These are phyloP conservation scores for Aureobasidium musti DNA, from an alignment of 2,329 filamentous ascomycete species.

Conservation along the genomic window DNA sequence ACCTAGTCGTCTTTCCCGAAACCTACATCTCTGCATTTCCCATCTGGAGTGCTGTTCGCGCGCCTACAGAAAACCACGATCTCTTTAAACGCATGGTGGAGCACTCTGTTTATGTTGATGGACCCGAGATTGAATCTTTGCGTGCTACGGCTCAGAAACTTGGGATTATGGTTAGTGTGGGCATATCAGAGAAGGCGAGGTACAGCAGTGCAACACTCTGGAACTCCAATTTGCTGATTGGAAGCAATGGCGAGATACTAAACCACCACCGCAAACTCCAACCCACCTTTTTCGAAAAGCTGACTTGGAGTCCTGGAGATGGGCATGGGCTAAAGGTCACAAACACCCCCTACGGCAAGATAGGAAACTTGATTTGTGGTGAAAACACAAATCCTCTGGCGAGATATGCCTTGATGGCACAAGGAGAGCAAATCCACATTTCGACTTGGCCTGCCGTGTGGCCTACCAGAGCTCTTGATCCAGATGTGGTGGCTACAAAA, in stretches of 20 bases:
- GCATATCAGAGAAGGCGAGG: slow-evolving; percentile 53
- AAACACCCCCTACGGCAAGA: slow-evolving; percentile 50
- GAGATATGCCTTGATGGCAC: slow-evolving; percentile 55
- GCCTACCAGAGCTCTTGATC: slow-evolving; percentile 47
- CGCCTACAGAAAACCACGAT: slow-evolving; percentile 55
- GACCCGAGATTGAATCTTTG: slow-evolving; percentile 50
- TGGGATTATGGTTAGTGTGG: slow-evolving; percentile 51
- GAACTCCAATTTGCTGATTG: slow-evolving; percentile 56
- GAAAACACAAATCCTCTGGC: slow-evolving; percentile 62
- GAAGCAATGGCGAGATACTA: slow-evolving; percentile 48
- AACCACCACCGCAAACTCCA: slow-evolving; percentile 58
- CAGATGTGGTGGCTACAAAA: not conserved
- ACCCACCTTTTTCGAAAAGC: slow-evolving; percentile 60
- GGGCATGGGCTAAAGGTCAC: slow-evolving; percentile 53
- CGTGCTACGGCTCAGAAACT: slow-evolving; percentile 45
- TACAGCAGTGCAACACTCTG: slow-evolving; percentile 53
- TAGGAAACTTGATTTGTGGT: slow-evolving; percentile 57
- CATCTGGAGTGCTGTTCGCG: slow-evolving; percentile 51
- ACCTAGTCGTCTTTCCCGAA: slow-evolving; percentile 58
- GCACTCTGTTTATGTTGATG: slow-evolving; percentile 51
- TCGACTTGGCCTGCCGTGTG: slow-evolving; percentile 59
- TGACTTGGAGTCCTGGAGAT: slow-evolving; percentile 58
- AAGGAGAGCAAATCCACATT: slow-evolving; percentile 59
- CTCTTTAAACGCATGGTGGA: slow-evolving; percentile 52
- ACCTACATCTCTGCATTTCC: slow-evolving; percentile 58